A percentile compares a stretch with the other conserved stretches of the same genome.
Evolutionary conservation across 2,329 filamentous ascomycete species (phyloP).

Genomic region (Alternaria metachromatica): DNA sequence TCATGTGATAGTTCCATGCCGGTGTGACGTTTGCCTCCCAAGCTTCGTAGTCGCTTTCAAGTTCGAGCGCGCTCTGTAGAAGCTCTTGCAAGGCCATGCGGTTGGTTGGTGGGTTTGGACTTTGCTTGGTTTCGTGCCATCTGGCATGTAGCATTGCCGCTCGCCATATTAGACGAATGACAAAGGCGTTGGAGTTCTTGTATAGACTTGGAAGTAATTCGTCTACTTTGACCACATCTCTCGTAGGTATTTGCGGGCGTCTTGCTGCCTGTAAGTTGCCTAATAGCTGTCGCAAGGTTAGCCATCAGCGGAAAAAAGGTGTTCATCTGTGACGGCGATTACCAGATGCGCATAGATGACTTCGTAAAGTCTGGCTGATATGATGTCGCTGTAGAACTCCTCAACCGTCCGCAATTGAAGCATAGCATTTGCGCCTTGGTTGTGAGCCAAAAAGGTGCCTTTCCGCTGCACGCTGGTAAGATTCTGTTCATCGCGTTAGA

Average conservation of each 20-base stretch:
- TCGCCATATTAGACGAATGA: conserved; percentile 34
- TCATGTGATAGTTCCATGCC: conserved; percentile 26
- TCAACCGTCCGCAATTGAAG: conserved; percentile 34
- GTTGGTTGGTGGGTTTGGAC: conserved; percentile 17
- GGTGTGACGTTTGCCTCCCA: conserved; percentile 32
- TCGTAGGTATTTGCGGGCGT: conserved; percentile 28
- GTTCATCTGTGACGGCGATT: not conserved
- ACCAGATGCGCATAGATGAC: conserved; percentile 37
- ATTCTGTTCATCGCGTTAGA: conserved; percentile 20
- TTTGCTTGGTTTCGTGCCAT: conserved; percentile 38
- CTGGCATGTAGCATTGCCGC: conserved; percentile 32
- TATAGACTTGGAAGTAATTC: conserved; percentile 25
- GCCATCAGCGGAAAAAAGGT: not conserved
- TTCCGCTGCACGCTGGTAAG: conserved; percentile 26
- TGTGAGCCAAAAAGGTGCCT: conserved; percentile 34
- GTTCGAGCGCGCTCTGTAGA: conserved; percentile 29
- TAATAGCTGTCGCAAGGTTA: conserved; percentile 33
- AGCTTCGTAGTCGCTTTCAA: conserved; percentile 33
- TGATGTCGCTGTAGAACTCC: conserved; percentile 30
- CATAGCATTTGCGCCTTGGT: conserved; percentile 37
- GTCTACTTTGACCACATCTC: conserved; percentile 20
- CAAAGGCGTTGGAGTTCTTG: conserved; percentile 25
- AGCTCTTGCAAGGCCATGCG: conserved; percentile 29
- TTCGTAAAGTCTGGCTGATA: conserved; percentile 38
- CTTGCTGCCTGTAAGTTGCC: conserved; percentile 35